Percentiles rank a stretch among this genome's conserved stretches.
These are phyloP conservation scores for Neofusicoccum laricinum DNA, from an alignment of 2,329 filamentous ascomycete genomes.

Conservation along the genomic window DNA sequence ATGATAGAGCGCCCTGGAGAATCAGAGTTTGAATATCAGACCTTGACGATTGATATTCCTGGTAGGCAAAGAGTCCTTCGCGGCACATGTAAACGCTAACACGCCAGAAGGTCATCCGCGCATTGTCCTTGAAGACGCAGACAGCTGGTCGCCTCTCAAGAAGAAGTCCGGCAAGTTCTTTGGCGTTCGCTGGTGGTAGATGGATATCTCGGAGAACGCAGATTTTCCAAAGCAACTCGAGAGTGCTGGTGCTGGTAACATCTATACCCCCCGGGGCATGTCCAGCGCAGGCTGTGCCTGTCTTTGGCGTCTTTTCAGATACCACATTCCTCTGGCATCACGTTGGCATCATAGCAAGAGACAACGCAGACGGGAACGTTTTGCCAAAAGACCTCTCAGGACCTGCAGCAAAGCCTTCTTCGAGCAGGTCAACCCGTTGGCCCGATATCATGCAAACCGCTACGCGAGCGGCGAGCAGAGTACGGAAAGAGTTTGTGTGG, in stretches of 20 bases:
- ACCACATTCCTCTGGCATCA: no score
- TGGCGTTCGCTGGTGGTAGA: slow-evolving; percentile 16
- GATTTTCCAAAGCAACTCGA: not conserved
- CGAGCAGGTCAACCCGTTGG: not conserved
- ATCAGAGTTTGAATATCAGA: slow-evolving; percentile 71
- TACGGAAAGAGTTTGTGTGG: not conserved
- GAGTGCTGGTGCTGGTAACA: no score
- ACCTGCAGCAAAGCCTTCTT: no score
- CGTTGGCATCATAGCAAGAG: no score
- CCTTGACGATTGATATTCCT: slow-evolving; percentile 75
- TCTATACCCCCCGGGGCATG: no score
- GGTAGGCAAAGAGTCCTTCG: slow-evolving; percentile 45
- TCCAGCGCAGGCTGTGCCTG: no score
- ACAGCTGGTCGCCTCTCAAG: not conserved
- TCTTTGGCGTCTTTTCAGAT: no score
- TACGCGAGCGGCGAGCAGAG: not conserved
- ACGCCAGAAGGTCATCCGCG: not conserved
- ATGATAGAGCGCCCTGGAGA: slow-evolving; percentile 67
- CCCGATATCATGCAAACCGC: not conserved
- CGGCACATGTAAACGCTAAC: not conserved
- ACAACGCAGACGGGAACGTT: no score
- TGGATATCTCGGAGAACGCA: not conserved
- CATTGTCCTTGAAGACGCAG: slow-evolving; percentile 14
- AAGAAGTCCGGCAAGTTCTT: slow-evolving; percentile 12
- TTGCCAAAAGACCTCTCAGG: no score